Evolutionary conservation across 768 basidiomycete genomes (phyloP), one percentile per base, ranked within the genome.

Genomic region (Pleurotus tuber-regium): DNA sequence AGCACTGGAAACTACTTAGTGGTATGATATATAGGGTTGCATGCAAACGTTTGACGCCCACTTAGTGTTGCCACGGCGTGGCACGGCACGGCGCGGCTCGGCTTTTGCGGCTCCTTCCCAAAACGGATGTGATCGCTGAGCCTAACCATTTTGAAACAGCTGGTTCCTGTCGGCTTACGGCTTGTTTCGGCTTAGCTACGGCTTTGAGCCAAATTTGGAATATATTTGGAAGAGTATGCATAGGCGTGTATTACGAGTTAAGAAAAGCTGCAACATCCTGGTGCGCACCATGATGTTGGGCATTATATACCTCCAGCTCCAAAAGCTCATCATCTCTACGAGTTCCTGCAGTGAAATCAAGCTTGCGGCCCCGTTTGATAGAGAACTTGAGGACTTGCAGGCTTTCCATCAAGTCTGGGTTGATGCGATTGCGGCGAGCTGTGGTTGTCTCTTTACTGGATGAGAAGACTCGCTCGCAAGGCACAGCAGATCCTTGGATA

Each of bases 401-500:
- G 1, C 52, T 54, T 44, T 69, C 65, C 64, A 66, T 65, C 9
- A 66, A 46, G 2, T 57, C 54, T 18, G 55, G 29, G 0, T 38
- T 52, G 9, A 68, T 59, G 3, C 58, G 48, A 25, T 58, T 66
- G 6, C 63, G 60, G 18, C 62, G 59, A 7, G 29, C 36, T 6
- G 68, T 62, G 14, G 57, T 64, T 0, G 66, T 70, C 54, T 66
- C 65, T 40, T 62, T 65, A 2, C 41, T 57, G 1, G 66, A 69
- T 4, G 66, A 66, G 39, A 67, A 70, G 2, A 67, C 59, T 0
- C 55, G 50, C 23, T 70, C 67, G 41, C 62, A 70, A 19, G 65
- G 66, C 0, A 70, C 68, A 9, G 67, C 54, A 10, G 67, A 69
- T 10, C 59, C 69, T 43, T 69, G 69, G 16, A 67, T 64, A 0